A percentile compares a stretch with the other conserved stretches of the same genome.
phyloP scores from a whole-genome alignment of 441 rosid species.

The Gossypium lobatum region DNA sequence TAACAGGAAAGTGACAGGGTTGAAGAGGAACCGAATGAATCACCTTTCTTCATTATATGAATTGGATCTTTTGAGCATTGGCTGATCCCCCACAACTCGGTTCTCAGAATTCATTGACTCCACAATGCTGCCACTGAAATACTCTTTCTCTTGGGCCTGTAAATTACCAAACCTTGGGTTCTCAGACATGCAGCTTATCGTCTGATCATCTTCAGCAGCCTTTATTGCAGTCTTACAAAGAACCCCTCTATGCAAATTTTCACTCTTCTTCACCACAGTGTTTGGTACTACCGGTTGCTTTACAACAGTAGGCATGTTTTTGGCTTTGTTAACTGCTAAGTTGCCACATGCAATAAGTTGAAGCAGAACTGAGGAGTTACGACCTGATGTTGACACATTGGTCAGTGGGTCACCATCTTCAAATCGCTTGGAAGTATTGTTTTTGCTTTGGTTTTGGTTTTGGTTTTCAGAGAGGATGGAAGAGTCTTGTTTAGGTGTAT shows the following conservation, averaged over 20 bases:
- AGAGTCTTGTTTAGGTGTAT: slow-evolving; percentile 19
- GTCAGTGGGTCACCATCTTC: slow-evolving; percentile 48
- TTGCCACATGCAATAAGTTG: slow-evolving; percentile 78
- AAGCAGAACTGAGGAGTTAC: slow-evolving; percentile 56
- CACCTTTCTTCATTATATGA: slow-evolving; percentile 76
- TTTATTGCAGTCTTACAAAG: slow-evolving; percentile 39
- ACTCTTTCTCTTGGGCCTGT: slow-evolving; percentile 76
- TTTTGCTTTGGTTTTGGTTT: slow-evolving; percentile 5
- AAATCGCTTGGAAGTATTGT: slow-evolving; percentile 23
- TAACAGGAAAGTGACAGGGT: not conserved
- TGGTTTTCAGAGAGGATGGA: slow-evolving; percentile 3
- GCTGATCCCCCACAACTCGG: slow-evolving; percentile 29
- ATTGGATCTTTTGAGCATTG: slow-evolving; percentile 56
- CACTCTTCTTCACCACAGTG: slow-evolving; percentile 24
- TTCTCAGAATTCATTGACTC: slow-evolving; percentile 47
- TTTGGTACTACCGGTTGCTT: slow-evolving; percentile 14
- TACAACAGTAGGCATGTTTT: slow-evolving; percentile 26
- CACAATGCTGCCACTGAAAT: slow-evolving; percentile 82
- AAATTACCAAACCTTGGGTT: slow-evolving; percentile 87
- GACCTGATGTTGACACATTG: slow-evolving; percentile 26
- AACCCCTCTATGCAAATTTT: slow-evolving; percentile 46
- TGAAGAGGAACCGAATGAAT: slow-evolving; percentile 6
- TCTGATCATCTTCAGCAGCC: slow-evolving; percentile 38
- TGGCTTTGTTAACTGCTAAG: slow-evolving; percentile 32
- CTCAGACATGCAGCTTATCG: slow-evolving; percentile 74